phyloP scores from a whole-genome alignment of 805 yeast species.

The Candida fluviatilis region DNA sequence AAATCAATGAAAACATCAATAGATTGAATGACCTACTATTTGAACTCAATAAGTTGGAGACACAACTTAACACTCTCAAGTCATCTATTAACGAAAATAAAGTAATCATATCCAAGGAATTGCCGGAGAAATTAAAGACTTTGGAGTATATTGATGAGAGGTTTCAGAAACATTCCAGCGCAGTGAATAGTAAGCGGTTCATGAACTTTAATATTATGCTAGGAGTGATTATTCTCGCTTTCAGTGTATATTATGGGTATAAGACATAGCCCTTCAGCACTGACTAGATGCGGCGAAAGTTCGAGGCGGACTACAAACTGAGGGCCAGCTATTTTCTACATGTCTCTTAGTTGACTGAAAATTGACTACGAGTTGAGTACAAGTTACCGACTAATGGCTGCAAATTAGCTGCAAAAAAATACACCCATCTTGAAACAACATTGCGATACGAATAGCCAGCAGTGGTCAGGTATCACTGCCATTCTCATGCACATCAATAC shows the following conservation, averaged over 20 bases:
- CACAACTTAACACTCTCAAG: constrained; percentile 21
- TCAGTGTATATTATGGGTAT: constrained; percentile 12
- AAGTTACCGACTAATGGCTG: too few relatives aligned
- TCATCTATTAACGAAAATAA: constrained; percentile 21
- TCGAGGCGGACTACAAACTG: too few relatives aligned
- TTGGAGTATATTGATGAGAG: constrained; percentile 28
- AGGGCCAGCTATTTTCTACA: too few relatives aligned
- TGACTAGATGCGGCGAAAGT: not conserved
- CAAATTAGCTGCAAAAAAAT: too few relatives aligned
- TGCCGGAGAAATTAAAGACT: constrained; percentile 24
- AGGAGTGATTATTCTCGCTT: constrained; percentile 14
- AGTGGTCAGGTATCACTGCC: too few relatives aligned
- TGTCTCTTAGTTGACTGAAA: too few relatives aligned
- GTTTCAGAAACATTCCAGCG: constrained; percentile 23
- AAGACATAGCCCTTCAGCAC: not conserved
- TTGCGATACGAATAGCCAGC: too few relatives aligned
- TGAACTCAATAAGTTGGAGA: constrained; percentile 22
- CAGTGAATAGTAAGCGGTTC: constrained; percentile 22
- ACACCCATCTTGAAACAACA: too few relatives aligned
- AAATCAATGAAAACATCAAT: constrained; percentile 22
- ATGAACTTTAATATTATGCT: constrained; percentile 22
- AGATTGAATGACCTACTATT: constrained; percentile 25
- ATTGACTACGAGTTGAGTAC: too few relatives aligned
- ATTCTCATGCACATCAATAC: too few relatives aligned
- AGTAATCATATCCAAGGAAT: constrained; percentile 18